These are phyloP conservation scores for Saccharomycopsis phalli DNA, from an alignment of 1,139 yeast species.

Conservation along the genomic window DNA sequence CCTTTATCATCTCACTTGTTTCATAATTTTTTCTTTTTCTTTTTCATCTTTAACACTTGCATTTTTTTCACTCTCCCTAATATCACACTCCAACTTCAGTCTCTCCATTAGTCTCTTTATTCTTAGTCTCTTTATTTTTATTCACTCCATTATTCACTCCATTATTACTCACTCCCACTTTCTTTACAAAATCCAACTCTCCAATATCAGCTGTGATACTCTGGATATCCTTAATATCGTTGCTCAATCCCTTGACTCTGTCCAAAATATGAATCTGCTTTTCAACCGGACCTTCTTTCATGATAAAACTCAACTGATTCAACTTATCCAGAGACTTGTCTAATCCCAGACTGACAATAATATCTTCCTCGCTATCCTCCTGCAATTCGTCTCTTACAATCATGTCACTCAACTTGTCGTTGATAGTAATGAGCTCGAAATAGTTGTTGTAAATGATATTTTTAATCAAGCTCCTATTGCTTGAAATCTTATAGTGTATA, in stretches of 20 bases:
- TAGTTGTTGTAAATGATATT: conserved; percentile 20
- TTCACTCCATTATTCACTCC: no score
- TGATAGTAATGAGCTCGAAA: conserved; percentile 19
- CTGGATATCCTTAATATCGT: background rate
- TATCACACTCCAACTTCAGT: no score
- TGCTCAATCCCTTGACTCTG: background rate
- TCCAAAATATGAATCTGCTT: conserved; percentile 2
- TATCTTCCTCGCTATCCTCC: background rate
- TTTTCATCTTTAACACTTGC: no score
- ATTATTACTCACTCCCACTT: no score
- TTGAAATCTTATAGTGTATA: conserved; percentile 14
- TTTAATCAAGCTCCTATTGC: conserved; percentile 17
- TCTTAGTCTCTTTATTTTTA: no score
- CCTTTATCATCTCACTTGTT: no score
- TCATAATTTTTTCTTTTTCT: no score
- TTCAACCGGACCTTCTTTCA: background rate
- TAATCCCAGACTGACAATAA: background rate
- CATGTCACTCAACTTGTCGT: conserved; percentile 15
- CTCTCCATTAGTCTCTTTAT: no score
- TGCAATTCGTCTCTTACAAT: conserved; percentile 2
- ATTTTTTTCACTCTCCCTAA: no score
- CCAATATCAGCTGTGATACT: conserved; percentile 2
- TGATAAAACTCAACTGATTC: conserved; percentile 6
- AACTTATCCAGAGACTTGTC: background rate
- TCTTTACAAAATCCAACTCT: conserved; percentile 1